These are phyloP conservation scores for Cucumis melo DNA, from an alignment of 306 rosid species.

Conservation along the genomic window DNA sequence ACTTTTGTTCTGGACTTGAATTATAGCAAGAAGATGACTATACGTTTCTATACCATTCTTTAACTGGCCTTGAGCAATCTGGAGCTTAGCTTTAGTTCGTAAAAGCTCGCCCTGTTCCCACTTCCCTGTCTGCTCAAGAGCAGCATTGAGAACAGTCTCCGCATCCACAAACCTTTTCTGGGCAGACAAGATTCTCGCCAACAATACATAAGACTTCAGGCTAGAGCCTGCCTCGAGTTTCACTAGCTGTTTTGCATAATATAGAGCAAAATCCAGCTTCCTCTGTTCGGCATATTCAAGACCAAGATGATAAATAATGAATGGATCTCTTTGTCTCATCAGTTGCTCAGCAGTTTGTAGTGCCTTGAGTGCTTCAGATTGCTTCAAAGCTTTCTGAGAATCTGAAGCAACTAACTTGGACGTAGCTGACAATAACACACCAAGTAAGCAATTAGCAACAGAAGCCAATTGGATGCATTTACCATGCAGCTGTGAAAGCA, in stretches of 20 bases:
- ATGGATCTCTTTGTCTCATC: conserved; percentile 51
- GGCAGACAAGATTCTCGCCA: conserved; percentile 78
- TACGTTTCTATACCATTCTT: conserved; percentile 58
- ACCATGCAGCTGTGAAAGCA: conserved; percentile 36
- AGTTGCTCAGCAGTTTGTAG: conserved; percentile 41
- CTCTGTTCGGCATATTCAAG: conserved; percentile 86
- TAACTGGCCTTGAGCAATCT: conserved; percentile 59
- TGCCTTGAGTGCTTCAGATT: conserved; percentile 51
- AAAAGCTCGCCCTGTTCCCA: conserved; percentile 86
- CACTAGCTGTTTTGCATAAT: conserved; percentile 51
- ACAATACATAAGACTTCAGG: conserved; percentile 33
- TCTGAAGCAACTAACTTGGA: conserved; percentile 47
- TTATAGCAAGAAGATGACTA: conserved; percentile 66
- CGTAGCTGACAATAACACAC: conserved; percentile 48
- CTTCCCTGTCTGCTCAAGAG: conserved; percentile 73
- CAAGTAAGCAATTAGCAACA: conserved; percentile 53
- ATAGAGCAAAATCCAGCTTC: conserved; percentile 48
- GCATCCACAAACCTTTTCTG: conserved; percentile 60
- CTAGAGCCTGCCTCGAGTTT: conserved; percentile 67
- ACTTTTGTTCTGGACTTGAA: conserved; percentile 62
- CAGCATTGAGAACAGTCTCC: conserved; percentile 65
- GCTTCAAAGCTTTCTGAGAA: conserved; percentile 45
- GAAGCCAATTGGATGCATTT: conserved; percentile 45
- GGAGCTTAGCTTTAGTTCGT: conserved; percentile 75
- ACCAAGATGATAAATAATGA: conserved; percentile 55